Evolutionary conservation across 2,329 filamentous ascomycete species (phyloP), one percentile per base, ranked within the genome.

Genomic region (Trichocomaceae sp.): DNA sequence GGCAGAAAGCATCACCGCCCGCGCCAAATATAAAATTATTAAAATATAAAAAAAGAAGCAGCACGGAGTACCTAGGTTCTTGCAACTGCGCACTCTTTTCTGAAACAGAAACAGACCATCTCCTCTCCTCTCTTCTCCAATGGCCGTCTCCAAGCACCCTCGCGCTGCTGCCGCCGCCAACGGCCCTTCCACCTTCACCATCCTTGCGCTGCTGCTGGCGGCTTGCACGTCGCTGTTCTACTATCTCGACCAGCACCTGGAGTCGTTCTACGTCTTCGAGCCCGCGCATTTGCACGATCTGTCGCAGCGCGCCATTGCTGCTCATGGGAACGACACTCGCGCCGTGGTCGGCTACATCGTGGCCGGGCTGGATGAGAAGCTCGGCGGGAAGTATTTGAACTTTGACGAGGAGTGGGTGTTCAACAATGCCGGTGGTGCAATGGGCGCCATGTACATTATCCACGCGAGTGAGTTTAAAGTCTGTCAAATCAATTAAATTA

Each of bases 391-490:
- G 26, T 63, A 88, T 70, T 66, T 92, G 66, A 90, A 87, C 74
- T 68, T 81, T 54, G 75, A 86, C 57, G 83, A 92, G 74, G 86
- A 92, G 71, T 95, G 89, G 89, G 79, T 95, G 46, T 92, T 95
- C 66, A 95, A 95, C 79, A 95, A 95, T 66, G 89, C 89, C 50
- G 90, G 90, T 51, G 90, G 90, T 60, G 89, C 89, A 51, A 95
- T 95, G 90, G 90, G 90, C 54, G 87, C 82, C 66, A 93, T 95
- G 90, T 90, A 89, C 71, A 85, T 95, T 61, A 85, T 95, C 64
- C 90, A 95, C 69, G 88, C 89, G 57, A 91, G 86, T 87, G 71
- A 69, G 83, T 50, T 19, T 29, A n/a, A n/a, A n/a, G n/a, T n/a
- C n/a, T 10, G 23, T 22, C 6, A n/a, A n/a, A n/a, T n/a, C n/a